phyloP scores from a whole-genome alignment of 225 moss, liverwort and hornwort species.

The Polytrichum commune region DNA sequence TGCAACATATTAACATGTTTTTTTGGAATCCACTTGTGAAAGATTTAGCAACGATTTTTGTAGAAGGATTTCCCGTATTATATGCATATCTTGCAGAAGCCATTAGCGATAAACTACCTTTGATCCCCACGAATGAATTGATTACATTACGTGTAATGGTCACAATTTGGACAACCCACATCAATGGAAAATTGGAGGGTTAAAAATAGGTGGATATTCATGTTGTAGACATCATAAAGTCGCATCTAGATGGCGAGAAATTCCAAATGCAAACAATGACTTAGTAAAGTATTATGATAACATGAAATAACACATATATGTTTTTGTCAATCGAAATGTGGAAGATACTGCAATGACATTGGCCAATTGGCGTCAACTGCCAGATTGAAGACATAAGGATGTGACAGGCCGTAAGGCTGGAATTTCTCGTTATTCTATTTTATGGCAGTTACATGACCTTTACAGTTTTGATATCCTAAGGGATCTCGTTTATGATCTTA shows the following conservation, averaged over 20 bases:
- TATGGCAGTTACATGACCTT: not conserved
- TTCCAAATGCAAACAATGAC: not conserved
- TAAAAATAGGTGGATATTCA: not conserved
- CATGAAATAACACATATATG: not conserved
- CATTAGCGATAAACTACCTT: too few species aligned
- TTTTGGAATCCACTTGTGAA: too few species aligned
- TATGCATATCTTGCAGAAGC: too few species aligned
- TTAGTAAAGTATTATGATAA: not conserved
- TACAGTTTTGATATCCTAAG: not conserved
- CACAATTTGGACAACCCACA: not conserved
- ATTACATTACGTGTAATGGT: not conserved
- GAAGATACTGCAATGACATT: not conserved
- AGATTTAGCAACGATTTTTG: too few species aligned
- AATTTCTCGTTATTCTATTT: not conserved
- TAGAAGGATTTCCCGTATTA: too few species aligned
- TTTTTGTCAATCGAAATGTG: not conserved
- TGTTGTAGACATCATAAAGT: not conserved
- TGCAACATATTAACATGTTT: too few species aligned
- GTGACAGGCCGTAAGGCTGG: not conserved
- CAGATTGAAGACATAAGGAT: not conserved
- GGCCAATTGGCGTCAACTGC: not conserved
- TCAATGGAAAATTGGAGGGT: not conserved
- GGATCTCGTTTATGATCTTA: not conserved
- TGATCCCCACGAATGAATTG: too few species aligned
- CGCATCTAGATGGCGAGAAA: not conserved